Percentiles rank a stretch among this genome's conserved stretches.
These are phyloP conservation scores for Phytophthora meadii DNA, from an alignment of 352 stramenopile genomes.

Conservation along the genomic window DNA sequence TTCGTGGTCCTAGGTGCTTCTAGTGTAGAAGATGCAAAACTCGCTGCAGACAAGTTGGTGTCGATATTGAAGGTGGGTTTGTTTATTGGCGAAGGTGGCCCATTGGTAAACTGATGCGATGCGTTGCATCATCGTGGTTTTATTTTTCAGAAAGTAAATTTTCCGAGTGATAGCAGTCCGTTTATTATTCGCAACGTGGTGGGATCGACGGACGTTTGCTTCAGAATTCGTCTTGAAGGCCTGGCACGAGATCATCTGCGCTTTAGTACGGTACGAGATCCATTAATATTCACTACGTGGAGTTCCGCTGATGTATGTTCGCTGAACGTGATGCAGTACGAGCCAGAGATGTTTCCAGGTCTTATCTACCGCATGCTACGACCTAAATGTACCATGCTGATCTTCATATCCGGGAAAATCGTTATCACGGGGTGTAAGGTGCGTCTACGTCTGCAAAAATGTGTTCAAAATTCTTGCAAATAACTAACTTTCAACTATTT, in stretches of 20 bases:
- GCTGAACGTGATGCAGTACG: slow-evolving; percentile 76
- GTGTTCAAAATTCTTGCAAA: too few relatives aligned
- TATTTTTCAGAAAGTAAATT: slow-evolving; percentile 62
- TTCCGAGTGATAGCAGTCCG: slow-evolving; percentile 45
- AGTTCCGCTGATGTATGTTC: slow-evolving; percentile 2
- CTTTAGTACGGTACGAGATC: slow-evolving; percentile 67
- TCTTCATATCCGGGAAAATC: slow-evolving; percentile 99
- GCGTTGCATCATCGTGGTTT: not conserved
- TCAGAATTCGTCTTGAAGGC: slow-evolving; percentile 81
- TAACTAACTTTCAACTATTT: too few relatives aligned
- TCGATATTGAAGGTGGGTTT: slow-evolving; percentile 60
- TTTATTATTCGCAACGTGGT: slow-evolving; percentile 89
- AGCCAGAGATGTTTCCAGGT: slow-evolving; percentile 99
- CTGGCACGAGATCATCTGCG: slow-evolving; percentile 61
- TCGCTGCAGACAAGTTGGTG: slow-evolving; percentile 62
- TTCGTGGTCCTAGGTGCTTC: slow-evolving; percentile 70
- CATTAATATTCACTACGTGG: not conserved
- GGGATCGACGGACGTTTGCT: slow-evolving; percentile 91
- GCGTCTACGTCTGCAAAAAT: not conserved
- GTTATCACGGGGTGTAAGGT: slow-evolving; percentile 95
- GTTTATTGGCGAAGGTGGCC: not conserved
- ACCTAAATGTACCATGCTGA: slow-evolving; percentile 98
- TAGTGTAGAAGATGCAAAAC: slow-evolving; percentile 43
- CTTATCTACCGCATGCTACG: slow-evolving; percentile 98
- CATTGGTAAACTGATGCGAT: not conserved